Conservation (phyloP, 345 rosid genomes). For the Aquilaria malaccensis region DNA sequence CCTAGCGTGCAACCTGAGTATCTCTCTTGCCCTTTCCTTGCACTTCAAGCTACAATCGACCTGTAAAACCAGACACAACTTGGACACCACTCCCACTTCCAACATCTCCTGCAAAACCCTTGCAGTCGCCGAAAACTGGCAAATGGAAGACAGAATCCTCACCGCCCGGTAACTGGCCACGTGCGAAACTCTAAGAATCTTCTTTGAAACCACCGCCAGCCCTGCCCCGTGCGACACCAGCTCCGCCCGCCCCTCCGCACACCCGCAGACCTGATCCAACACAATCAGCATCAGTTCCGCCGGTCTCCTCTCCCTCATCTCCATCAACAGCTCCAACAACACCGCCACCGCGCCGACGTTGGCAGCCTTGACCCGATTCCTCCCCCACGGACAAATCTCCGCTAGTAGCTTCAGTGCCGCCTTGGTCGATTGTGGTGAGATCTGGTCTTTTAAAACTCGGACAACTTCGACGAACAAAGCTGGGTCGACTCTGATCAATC, state of each 20-base stretch:
- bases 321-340: conserved; percentile 42
- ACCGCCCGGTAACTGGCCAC: conserved; percentile 41
- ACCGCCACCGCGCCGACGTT: conserved; percentile 29
- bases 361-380: conserved; percentile 48
- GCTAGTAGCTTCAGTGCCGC: conserved; percentile 32
- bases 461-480: conserved; percentile 34
- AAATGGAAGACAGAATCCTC: conserved; percentile 37
- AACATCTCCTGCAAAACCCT: conserved; percentile 55
- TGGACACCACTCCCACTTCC: conserved; percentile 49
- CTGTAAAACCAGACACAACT: conserved; percentile 49
- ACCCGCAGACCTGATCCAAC: conserved; percentile 41
- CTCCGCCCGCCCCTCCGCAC: conserved; percentile 60
- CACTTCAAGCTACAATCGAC: conserved; percentile 32
- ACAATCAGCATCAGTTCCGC: conserved; percentile 32
- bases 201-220: conserved; percentile 54
- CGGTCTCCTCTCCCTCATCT: conserved; percentile 24
- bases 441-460: conserved; percentile 31
- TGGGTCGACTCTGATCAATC: conserved; percentile 17
- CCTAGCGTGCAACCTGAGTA: conserved; percentile 44
- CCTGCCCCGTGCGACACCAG: conserved; percentile 51
- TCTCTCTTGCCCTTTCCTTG: conserved; percentile 42
- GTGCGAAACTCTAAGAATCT: conserved; percentile 49
- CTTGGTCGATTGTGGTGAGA: conserved; percentile 43
- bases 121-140: conserved; percentile 35
- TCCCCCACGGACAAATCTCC: conserved; percentile 47